These are phyloP conservation scores for Scopulariopsis brevicaulis DNA, from an alignment of 2,329 filamentous ascomycete species.

Conservation along the genomic window DNA sequence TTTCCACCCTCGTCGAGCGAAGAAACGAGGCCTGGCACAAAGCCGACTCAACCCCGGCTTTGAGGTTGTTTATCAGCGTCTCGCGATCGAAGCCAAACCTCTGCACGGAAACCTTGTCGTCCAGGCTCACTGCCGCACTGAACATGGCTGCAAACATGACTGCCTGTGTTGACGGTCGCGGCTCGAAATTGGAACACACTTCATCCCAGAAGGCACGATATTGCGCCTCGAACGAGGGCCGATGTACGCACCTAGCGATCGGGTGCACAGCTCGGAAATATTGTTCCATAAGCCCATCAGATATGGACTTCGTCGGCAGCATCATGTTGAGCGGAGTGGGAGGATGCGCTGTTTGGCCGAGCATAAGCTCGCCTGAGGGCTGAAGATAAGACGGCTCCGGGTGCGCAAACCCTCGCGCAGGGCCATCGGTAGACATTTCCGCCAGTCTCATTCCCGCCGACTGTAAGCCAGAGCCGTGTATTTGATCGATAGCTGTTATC, in stretches of 20 bases:
- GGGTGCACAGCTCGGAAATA: slow-evolving; percentile 61
- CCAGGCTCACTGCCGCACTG: slow-evolving; percentile 55
- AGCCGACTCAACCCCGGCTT: slow-evolving; percentile 54
- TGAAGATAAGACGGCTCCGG: slow-evolving; percentile 57
- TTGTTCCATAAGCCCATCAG: slow-evolving; percentile 51
- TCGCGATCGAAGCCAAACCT: slow-evolving; percentile 44
- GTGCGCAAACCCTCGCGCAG: slow-evolving; percentile 42
- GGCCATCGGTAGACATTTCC: slow-evolving; percentile 6
- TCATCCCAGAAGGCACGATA: slow-evolving; percentile 57
- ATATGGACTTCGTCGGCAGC: slow-evolving; percentile 44
- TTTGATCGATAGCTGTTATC: neutral
- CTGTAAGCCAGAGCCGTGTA: neutral
- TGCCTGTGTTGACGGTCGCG: slow-evolving; percentile 52
- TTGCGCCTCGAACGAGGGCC: slow-evolving; percentile 52
- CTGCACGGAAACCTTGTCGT: slow-evolving; percentile 35
- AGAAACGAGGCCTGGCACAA: slow-evolving; percentile 60
- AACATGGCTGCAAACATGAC: slow-evolving; percentile 61
- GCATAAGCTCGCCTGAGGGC: slow-evolving; percentile 57
- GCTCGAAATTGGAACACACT: slow-evolving; percentile 46
- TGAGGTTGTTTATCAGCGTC: slow-evolving; percentile 49
- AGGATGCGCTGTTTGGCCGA: slow-evolving; percentile 37
- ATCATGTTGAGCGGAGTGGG: slow-evolving; percentile 42
- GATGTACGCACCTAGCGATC: slow-evolving; percentile 56
- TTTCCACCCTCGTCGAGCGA: slow-evolving; percentile 56
- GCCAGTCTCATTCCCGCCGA: neutral